A percentile compares a stretch with the other conserved stretches of the same genome.
Evolutionary conservation across 495 filamentous ascomycete species (phyloP).

Genomic region (Aspergillus kassunensis): DNA sequence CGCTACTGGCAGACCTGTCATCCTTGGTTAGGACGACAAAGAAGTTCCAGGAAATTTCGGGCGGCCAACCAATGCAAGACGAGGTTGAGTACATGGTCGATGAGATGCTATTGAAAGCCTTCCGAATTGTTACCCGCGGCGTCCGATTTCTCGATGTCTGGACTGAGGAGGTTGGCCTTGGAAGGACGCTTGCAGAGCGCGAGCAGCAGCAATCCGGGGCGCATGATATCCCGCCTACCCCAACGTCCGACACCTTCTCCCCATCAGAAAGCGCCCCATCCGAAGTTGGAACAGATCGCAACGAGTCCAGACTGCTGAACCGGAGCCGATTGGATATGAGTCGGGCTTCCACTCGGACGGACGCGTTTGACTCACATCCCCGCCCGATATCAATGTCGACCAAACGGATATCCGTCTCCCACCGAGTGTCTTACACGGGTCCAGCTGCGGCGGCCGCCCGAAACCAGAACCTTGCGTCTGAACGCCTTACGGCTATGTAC

Average conservation of each 20-base stretch:
- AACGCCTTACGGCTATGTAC: conserved; percentile 69
- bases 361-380: conserved; percentile 27
- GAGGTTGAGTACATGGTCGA: conserved; percentile 76
- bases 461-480: conserved; percentile 55
- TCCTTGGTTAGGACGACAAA: conserved; percentile 84
- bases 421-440: conserved; percentile 51
- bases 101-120: conserved; percentile 88
- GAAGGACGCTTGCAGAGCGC: conserved; percentile 60
- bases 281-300: conserved; percentile 27
- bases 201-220: conserved; percentile 33
- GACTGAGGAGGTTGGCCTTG: conserved; percentile 66
- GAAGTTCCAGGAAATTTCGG: conserved; percentile 63
- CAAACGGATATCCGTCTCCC: conserved; percentile 54
- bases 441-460: conserved; percentile 39
- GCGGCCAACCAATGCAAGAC: conserved; percentile 45
- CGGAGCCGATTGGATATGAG: conserved; percentile 38
- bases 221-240: conserved; percentile 60
- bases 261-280: conserved; percentile 10
- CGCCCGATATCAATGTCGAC: conserved; percentile 34
- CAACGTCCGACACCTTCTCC: conserved; percentile 57
- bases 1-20: conserved; percentile 82
- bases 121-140: conserved; percentile 86
- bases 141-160: conserved; percentile 90
- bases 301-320: conserved; percentile 34
- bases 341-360: conserved; percentile 36